Evolutionary conservation across 2,329 filamentous ascomycete genomes (phyloP), one percentile per base, ranked within the genome.

Genomic region (Xylaria polymorpha): DNA sequence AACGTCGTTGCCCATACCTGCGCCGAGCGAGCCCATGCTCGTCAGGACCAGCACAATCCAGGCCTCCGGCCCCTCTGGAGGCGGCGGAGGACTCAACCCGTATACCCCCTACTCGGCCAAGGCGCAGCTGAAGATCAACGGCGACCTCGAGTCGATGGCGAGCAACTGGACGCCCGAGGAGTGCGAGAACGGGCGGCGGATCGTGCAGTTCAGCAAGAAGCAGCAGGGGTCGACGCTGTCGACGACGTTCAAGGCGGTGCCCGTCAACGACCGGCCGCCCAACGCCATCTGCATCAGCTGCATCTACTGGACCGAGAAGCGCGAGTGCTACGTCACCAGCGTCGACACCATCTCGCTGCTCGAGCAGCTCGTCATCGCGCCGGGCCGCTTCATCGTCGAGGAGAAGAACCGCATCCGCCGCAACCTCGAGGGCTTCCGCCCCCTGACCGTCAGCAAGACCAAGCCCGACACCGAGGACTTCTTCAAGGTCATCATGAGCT

Each of bases 401-500:
- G 96, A 98, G 84, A 99, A 98, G 88, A 99, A 99, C 80, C 90
- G 96, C 61, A 98, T 99, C 75, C 91, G 96, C 37, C 90, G 96
- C 71, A 99, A 99, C 77, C 85, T 99, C 41, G 96, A 99, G 80
- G 94, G 94, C 0, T 98, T 97, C 84, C 91, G 93, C 43, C 96
- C 96, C 0, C 83, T 94, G 72, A 99, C 96, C 0, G 94, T 99
- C 20, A 97, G 94, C 74, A 99, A 99, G 81, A 90, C 91, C 67
- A 97, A 97, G 82, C 78, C 90, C 0, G 95, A 98, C 68, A 97
- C 93, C 79, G 95, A 98, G 80, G 94, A 97, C 64, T 98, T 98
- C 81, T 98, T 98, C 89, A 98, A 98, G 83, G 87, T 98, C 76
- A 98, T 99, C 82, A 99, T 99, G 96, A 93, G 90, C 1, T 98